Percentiles rank a stretch among this genome's conserved stretches.
Conservation (phyloP, 2,329 filamentous ascomycete genomes). For the Pseudodiploospora longispora region DNA sequence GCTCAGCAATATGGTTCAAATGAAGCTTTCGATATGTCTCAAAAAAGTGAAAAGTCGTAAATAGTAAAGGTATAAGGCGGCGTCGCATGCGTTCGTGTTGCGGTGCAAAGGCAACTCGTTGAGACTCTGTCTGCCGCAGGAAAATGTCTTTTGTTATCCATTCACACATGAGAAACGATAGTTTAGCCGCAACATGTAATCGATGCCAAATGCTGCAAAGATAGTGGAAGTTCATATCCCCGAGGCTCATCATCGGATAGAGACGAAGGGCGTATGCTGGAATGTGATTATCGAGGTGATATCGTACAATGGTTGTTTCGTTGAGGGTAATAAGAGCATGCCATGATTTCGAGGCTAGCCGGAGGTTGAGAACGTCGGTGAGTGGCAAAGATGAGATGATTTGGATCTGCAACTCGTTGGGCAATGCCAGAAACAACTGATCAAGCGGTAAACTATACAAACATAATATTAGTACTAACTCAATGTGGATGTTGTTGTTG, state of each 20-base stretch:
- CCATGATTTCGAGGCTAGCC: conserved; percentile 50
- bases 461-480: conserved; percentile 12
- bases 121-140: conserved; percentile 45
- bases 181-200: conserved; percentile 54
- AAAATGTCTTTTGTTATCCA: conserved; percentile 61
- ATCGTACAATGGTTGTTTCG: conserved; percentile 52
- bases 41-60: conserved; percentile 61
- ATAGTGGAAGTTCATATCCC: conserved; percentile 48
- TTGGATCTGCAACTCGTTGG: conserved; percentile 55
- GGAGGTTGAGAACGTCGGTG: conserved; percentile 51
- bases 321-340: conserved; percentile 52
- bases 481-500: background rate
- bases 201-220: conserved; percentile 59
- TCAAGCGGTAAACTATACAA: conserved; percentile 38
- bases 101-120: conserved; percentile 49
- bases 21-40: conserved; percentile 55
- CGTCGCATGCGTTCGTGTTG: conserved; percentile 58
- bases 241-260: conserved; percentile 44
- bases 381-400: conserved; percentile 53
- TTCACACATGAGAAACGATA: conserved; percentile 54
- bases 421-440: conserved; percentile 49
- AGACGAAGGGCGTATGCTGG: conserved; percentile 52
- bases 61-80: conserved; percentile 54
- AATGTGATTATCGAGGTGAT: conserved; percentile 51
- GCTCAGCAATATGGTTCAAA: conserved; percentile 45